These are phyloP conservation scores for Fusarium robinianum DNA, from an alignment of 2,329 filamentous ascomycete genomes.

Conservation along the genomic window DNA sequence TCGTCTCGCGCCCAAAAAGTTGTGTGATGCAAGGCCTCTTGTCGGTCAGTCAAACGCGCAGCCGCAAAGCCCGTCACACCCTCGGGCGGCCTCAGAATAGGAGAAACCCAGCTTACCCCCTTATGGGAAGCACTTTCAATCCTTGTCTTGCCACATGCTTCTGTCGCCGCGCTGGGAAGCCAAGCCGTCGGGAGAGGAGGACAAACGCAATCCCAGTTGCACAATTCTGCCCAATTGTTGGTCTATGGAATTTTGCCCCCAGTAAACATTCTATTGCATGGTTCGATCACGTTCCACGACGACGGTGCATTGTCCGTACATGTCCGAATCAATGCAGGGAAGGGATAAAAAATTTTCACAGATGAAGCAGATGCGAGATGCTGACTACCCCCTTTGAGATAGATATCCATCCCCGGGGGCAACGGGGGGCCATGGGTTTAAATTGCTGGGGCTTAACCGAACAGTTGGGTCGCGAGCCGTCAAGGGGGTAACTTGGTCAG, in stretches of 20 bases:
- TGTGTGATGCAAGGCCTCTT: too few species aligned
- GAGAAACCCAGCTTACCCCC: too few species aligned
- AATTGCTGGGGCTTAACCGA: constrained; percentile 35
- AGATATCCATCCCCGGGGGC: not conserved
- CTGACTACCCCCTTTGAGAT: too few species aligned
- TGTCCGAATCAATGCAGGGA: too few species aligned
- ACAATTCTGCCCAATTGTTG: constrained; percentile 24
- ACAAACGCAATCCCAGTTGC: not conserved
- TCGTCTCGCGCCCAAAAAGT: too few species aligned
- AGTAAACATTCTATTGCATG: not conserved
- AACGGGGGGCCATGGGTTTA: constrained; percentile 24
- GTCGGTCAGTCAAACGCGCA: too few species aligned
- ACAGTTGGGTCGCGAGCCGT: constrained; percentile 29
- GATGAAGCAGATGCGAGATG: too few species aligned
- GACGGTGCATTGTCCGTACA: not conserved
- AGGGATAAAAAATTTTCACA: constrained; percentile 2
- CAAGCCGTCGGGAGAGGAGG: constrained; percentile 2
- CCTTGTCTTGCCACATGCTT: constrained; percentile 16
- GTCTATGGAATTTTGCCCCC: too few species aligned
- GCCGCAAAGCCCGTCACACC: constrained; percentile 5
- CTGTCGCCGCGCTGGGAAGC: constrained; percentile 7
- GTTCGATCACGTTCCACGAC: constrained; percentile 7
- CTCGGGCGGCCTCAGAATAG: constrained; percentile 6
- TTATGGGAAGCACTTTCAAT: too few species aligned
- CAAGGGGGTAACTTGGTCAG: constrained; percentile 3